Percentiles rank a stretch among this genome's conserved stretches.
Evolutionary conservation across 176 grass and related monocot species (phyloP).

Genomic region (Guadua angustifolia): DNA sequence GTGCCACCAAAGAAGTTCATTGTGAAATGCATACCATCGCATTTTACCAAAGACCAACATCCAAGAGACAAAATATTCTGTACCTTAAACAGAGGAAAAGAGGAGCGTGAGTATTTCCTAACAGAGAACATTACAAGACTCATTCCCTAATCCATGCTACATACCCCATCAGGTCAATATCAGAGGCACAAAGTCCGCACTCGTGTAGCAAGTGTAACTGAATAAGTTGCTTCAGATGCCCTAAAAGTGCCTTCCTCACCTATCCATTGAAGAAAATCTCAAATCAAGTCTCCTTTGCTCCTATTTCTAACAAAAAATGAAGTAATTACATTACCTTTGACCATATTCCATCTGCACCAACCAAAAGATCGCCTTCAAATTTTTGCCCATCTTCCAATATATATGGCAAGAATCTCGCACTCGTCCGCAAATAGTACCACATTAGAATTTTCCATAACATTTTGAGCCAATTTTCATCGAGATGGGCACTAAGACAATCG

Average conservation of each 20-base stretch:
- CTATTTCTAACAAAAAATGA: conserved; percentile 26
- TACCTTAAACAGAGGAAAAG: conserved; percentile 59
- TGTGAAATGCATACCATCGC: conserved; percentile 99
- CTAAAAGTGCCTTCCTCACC: conserved; percentile 85
- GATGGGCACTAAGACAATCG: background rate
- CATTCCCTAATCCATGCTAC: conserved; percentile 28
- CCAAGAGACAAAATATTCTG: conserved; percentile 93
- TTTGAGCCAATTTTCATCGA: background rate
- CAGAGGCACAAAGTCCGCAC: conserved; percentile 92
- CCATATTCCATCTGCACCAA: conserved; percentile 98
- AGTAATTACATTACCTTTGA: conserved; percentile 72
- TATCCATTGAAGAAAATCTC: conserved; percentile 47
- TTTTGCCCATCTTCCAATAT: conserved; percentile 82
- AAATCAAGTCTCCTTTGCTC: conserved; percentile 30
- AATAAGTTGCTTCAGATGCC: conserved; percentile 77
- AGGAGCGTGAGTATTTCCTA: conserved; percentile 28
- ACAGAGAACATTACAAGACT: conserved; percentile 13
- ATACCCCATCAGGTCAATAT: conserved; percentile 97
- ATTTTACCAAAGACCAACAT: conserved; percentile 97
- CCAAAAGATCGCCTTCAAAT: conserved; percentile 95
- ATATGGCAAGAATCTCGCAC: conserved; percentile 77
- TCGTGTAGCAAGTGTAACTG: conserved; percentile 95
- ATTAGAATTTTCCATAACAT: background rate
- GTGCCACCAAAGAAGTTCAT: conserved; percentile 85
- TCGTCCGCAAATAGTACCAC: background rate